Evolutionary conservation across 352 stramenopile genomes (phyloP), one percentile per base, ranked within the genome.

Genomic region (Phytophthora aleatoria): DNA sequence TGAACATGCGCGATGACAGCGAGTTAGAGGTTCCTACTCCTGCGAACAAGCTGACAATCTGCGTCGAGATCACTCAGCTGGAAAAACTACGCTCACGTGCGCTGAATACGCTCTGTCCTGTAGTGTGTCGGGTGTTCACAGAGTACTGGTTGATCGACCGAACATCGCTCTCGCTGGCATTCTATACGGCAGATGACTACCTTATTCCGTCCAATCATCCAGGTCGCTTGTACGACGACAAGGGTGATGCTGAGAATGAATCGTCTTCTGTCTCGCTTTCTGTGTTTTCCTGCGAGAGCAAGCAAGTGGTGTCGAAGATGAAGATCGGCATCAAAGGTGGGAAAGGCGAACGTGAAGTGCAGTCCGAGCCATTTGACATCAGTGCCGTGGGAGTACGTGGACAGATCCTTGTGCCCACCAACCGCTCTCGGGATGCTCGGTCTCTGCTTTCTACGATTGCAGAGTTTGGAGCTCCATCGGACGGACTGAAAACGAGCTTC

Each of bases 81-180:
- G 79, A 88, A 56, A 86, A 83, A 38, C 44, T 86, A 3, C 76
- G 69, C 2, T 74, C 71, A 0, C 71, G 70, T 16, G 59, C 65
- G 8, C 38, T 85, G 12, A 87, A 87, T 61, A 66, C 43, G n/a
- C 44, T 92, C 5, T 79, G 76, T 5, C 85, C 87, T 0, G 73
- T 89, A 8, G 67, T 89, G 8, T 93, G 84, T 15, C 73, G 83
- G 35, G 77, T 95, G 12, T 95, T 87, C 54, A 87, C 73, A 5
- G 85, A 95, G 51, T 95, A 94, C 62, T 95, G 87, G 87, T 57
- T 95, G 42, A 89, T 95, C 49, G 85, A 95, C 54, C 82, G 87
- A 27, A 92, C 87, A 13, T 85, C 74, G 27, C 64, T 95, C 2
- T 87, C 73, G 6, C 79, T 95, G 7, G 71, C 76, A 11, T 91